Percentiles rank a stretch among this genome's conserved stretches.
These are phyloP conservation scores for Rhamnella rubrinervis DNA, from an alignment of 331 rosid genomes.

Conservation along the genomic window DNA sequence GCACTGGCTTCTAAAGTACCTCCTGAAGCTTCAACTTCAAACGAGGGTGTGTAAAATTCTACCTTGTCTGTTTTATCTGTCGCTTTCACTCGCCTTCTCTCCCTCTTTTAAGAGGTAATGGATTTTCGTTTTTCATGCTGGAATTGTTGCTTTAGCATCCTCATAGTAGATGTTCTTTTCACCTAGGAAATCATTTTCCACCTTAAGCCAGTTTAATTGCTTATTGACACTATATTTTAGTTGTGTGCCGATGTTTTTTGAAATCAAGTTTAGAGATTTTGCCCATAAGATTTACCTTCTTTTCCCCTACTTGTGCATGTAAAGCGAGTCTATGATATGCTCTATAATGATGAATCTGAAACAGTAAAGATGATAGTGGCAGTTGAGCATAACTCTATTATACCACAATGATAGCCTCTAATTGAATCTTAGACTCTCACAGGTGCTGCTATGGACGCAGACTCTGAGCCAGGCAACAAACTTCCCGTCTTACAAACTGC, in stretches of 20 bases:
- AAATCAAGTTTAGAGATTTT: neutral
- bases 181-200: neutral
- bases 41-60: conserved; percentile 14
- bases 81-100: neutral
- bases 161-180: neutral
- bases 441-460: conserved; percentile 34
- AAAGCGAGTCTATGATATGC: neutral
- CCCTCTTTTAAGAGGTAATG: neutral
- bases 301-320: neutral
- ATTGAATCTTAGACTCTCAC: conserved; percentile 10
- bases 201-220: neutral
- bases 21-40: conserved; percentile 37
- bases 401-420: neutral
- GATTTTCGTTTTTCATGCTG: neutral
- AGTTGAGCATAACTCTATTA: neutral
- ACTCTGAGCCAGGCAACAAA: conserved; percentile 31
- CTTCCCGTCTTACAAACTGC: conserved; percentile 56
- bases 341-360: neutral
- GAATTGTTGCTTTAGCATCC: conserved; percentile 5
- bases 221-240: neutral
- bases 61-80: neutral
- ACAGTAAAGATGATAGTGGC: conserved; percentile 14
- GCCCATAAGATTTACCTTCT: neutral
- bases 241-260: neutral
- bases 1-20: conserved; percentile 77